Evolutionary conservation across 345 rosid species (phyloP).

Genomic region (Eucalyptus rudis): DNA sequence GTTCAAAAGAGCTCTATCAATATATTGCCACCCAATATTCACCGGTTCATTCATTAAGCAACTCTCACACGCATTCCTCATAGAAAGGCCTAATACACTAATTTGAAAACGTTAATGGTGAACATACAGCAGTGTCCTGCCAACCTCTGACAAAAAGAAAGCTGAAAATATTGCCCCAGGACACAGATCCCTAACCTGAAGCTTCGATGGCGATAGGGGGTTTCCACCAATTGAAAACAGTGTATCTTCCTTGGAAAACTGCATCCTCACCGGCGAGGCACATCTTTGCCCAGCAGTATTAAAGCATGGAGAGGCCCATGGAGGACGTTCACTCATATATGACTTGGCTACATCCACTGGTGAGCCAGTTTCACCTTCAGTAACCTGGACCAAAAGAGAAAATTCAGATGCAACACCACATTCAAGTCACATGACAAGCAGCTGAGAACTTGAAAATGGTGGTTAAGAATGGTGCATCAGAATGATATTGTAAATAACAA

Average conservation of each 20-base stretch:
- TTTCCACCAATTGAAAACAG: slow-evolving; percentile 28
- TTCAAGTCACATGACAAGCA: not conserved
- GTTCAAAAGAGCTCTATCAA: not conserved
- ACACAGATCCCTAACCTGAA: slow-evolving; percentile 1
- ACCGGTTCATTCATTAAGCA: not conserved
- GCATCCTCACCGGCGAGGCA: slow-evolving; percentile 28
- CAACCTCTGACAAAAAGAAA: not conserved
- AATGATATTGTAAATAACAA: not conserved
- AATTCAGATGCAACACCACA: not conserved
- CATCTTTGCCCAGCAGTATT: slow-evolving; percentile 20
- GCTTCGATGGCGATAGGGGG: slow-evolving; percentile 43
- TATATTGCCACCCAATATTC: not conserved
- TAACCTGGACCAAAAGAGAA: slow-evolving; percentile 21
- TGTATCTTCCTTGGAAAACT: slow-evolving; percentile 36
- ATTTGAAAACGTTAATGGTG: not conserved
- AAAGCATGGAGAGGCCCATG: slow-evolving; percentile 62
- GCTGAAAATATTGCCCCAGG: not conserved
- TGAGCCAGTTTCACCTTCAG: slow-evolving; percentile 49
- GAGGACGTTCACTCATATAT: slow-evolving; percentile 57
- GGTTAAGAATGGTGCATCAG: not conserved
- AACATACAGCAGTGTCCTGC: not conserved
- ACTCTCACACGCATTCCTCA: not conserved
- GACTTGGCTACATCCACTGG: slow-evolving; percentile 81
- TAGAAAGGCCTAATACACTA: not conserved
- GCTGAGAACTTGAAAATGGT: not conserved